Conservation (phyloP, 1,284 basidiomycete genomes). For the Naganishia cerealis region DNA sequence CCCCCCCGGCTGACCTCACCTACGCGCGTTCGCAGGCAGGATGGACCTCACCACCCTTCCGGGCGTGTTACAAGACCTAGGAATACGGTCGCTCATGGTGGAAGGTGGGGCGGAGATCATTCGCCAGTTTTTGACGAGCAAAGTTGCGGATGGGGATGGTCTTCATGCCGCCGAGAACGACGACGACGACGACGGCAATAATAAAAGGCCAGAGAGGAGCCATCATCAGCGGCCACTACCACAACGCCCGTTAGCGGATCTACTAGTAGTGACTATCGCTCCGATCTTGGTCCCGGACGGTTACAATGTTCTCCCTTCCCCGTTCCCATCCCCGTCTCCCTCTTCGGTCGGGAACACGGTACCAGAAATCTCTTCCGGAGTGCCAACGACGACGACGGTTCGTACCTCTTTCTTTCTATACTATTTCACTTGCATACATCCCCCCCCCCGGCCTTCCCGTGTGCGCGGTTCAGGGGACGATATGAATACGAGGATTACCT, state of each 20-base stretch:
- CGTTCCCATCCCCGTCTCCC: neutral
- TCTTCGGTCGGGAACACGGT: too few species aligned
- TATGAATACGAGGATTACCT: too few species aligned
- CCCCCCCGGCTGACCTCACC: neutral
- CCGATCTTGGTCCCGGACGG: constrained; percentile 32
- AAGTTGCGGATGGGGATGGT: neutral
- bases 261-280: constrained; percentile 36
- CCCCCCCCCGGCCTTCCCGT: neutral
- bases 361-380: too few species aligned
- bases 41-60: constrained; percentile 62
- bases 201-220: neutral
- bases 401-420: neutral
- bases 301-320: neutral
- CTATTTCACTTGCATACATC: neutral
- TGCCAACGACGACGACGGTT: neutral
- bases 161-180: neutral
- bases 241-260: constrained; percentile 30
- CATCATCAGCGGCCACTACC: too few species aligned
- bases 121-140: constrained; percentile 8
- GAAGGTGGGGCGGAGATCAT: constrained; percentile 90
- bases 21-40: too few species aligned
- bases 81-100: constrained; percentile 80
- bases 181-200: neutral
- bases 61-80: constrained; percentile 58
- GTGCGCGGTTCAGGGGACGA: too few species aligned